Base-by-base conservation (phyloP, 345 rosid genomes). In the Mangifera indica region DNA sequence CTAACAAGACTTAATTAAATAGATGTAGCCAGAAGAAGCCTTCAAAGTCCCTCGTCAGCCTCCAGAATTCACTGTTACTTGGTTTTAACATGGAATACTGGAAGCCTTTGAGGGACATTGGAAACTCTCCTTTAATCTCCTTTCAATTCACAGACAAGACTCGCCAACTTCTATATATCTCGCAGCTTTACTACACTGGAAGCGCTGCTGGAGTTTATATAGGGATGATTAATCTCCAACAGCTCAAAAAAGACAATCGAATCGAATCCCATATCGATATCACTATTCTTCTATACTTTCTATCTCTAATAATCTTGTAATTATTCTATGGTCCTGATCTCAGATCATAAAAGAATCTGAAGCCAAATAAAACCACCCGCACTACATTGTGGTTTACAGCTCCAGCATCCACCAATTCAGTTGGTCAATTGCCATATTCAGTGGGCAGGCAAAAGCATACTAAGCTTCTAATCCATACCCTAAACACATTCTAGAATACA, bases 121-220 rank as follows among this genome's bases (percentile, higher is more conserved):
- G 21, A 59, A 14, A 59, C 20, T 7, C 63, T 59, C 21, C n/a
- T n/a, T n/a, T n/a, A n/a, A n/a, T n/a, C n/a, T n/a, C n/a, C 21
- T 37, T 37, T 9, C 5, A 37, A 59, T 12, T 34, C 42, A 18
- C 10, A 20, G 20, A 54, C 42, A n/a, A 54, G 7, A 20, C 12
- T 20, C 24, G 20, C 2, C 18, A 53, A 53, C 4, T 54, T 54
- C 9, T 37, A 5, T 6, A 37, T 37, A 7, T 37, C 58, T 54
- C 25, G 9, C 25, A 54, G 10, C 58, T 12, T 58, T 58, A 22
- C 17, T 0, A 12, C 10, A 44, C 6, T 15, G 40, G 6, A 56
- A 63, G 24, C 26, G 54, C 22, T 11, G 10, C 2, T 34, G 5
- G 15, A 8, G n/a, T 74, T 67, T 67, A 46, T 67, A 74, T 66